A percentile compares a stretch with the other conserved stretches of the same genome.
These are phyloP conservation scores for Dimargaris xerosporica DNA, from an alignment of 192 early-diverging fungal species.

Conservation along the genomic window DNA sequence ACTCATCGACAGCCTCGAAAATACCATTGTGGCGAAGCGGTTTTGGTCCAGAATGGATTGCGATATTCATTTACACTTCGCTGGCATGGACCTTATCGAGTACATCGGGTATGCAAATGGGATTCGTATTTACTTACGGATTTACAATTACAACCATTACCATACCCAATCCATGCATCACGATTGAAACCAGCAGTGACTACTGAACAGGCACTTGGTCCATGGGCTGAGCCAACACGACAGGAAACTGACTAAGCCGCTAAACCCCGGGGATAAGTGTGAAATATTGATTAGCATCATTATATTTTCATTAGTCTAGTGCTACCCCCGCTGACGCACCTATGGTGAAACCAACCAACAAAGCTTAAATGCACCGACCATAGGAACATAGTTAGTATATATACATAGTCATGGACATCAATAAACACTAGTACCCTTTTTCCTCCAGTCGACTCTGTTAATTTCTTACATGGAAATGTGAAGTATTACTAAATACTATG, in stretches of 20 bases:
- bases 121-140: background rate
- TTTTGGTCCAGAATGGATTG: background rate
- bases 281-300: too few species aligned
- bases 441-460: too few species aligned
- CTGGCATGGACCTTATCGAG: background rate
- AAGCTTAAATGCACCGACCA: too few species aligned
- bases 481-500: slow-evolving; percentile 8
- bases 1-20: background rate
- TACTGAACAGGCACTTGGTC: background rate
- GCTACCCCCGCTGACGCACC: too few species aligned
- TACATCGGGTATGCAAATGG: background rate
- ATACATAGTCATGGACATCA: too few species aligned
- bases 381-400: too few species aligned
- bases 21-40: background rate
- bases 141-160: background rate
- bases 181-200: background rate
- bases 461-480: too few species aligned
- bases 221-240: background rate
- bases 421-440: too few species aligned
- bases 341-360: too few species aligned
- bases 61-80: background rate
- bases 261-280: too few species aligned
- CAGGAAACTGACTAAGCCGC: too few species aligned
- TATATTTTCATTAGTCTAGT: too few species aligned
- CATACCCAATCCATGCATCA: background rate